phyloP scores from a whole-genome alignment of 768 basidiomycete genomes.

The Boletus pseudo-olivaceus region DNA sequence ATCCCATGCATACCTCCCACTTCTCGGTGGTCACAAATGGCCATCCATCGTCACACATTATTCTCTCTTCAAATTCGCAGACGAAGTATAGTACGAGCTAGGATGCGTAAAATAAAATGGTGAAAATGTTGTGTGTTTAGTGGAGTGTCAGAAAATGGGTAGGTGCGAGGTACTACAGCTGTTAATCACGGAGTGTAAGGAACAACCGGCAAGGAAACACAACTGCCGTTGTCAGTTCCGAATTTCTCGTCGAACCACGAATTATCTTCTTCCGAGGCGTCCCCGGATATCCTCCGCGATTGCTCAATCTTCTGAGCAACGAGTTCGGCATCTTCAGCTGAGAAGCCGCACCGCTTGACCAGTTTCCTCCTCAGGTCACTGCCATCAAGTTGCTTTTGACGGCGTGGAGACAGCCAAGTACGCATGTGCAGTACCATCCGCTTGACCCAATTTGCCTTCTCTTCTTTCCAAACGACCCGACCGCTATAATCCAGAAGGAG shows the following conservation, averaged over 20 bases:
- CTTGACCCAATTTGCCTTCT: conserved; percentile 24
- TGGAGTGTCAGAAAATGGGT: too few relatives aligned
- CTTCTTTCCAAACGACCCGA: conserved; percentile 21
- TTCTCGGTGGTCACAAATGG: too few relatives aligned
- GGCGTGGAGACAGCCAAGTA: conserved; percentile 19
- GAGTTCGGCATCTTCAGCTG: conserved; percentile 14
- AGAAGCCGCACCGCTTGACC: conserved; percentile 23
- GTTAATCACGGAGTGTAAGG: conserved; percentile 2
- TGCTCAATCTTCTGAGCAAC: conserved; percentile 21
- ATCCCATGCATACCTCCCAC: not conserved
- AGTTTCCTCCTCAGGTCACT: conserved; percentile 21
- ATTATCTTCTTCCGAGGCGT: conserved; percentile 11
- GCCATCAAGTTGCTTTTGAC: conserved; percentile 5
- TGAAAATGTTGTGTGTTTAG: too few relatives aligned
- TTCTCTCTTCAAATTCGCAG: not conserved
- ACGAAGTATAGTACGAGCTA: not conserved
- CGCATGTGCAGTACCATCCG: conserved; percentile 26
- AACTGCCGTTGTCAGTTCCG: conserved; percentile 5
- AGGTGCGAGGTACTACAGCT: not conserved
- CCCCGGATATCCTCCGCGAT: conserved; percentile 1
- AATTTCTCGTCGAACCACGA: conserved; percentile 21
- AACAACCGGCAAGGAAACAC: conserved; percentile 11
- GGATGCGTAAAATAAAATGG: not conserved
- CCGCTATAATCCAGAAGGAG: conserved; percentile 18
- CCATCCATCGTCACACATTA: not conserved